phyloP scores from a whole-genome alignment of 2,329 filamentous ascomycete species.

The Colletotrichum somersetense region DNA sequence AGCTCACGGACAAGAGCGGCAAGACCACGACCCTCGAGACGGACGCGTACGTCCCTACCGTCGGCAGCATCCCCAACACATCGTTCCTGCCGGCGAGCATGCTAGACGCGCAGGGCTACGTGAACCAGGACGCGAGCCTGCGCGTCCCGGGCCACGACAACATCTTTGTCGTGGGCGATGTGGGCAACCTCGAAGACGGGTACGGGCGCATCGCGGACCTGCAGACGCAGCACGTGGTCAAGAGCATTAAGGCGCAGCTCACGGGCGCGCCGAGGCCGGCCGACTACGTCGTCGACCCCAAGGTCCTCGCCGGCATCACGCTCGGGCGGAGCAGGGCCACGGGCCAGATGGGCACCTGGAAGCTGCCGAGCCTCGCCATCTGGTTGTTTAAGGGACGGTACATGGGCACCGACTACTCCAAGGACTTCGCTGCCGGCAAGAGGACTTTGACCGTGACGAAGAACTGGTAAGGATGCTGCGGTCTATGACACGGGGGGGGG shows the following conservation, averaged over 20 bases:
- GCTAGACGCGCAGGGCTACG: constrained; percentile 50
- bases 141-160: constrained; percentile 53
- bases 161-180: constrained; percentile 61
- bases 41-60: constrained; percentile 62
- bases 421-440: constrained; percentile 34
- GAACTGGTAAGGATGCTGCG: constrained; percentile 26
- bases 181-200: constrained; percentile 54
- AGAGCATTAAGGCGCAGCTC: constrained; percentile 52
- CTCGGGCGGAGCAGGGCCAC: constrained; percentile 55
- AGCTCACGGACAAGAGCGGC: constrained; percentile 51
- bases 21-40: constrained; percentile 54
- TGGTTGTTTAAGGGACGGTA: constrained; percentile 51
- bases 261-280: constrained; percentile 45
- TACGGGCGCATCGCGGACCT: constrained; percentile 50
- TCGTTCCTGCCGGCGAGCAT: constrained; percentile 56
- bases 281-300: constrained; percentile 46
- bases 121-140: constrained; percentile 55
- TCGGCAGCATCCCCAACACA: constrained; percentile 60
- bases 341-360: constrained; percentile 52
- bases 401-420: constrained; percentile 43
- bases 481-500: not conserved
- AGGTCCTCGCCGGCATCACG: constrained; percentile 53
- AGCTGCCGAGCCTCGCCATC: constrained; percentile 49
- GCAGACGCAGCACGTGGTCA: constrained; percentile 53
- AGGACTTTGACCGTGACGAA: constrained; percentile 31